Evolutionary conservation across 257 asterid genomes (phyloP), one percentile per base, ranked within the genome.

Genomic region (Capsicum rhomboideum): DNA sequence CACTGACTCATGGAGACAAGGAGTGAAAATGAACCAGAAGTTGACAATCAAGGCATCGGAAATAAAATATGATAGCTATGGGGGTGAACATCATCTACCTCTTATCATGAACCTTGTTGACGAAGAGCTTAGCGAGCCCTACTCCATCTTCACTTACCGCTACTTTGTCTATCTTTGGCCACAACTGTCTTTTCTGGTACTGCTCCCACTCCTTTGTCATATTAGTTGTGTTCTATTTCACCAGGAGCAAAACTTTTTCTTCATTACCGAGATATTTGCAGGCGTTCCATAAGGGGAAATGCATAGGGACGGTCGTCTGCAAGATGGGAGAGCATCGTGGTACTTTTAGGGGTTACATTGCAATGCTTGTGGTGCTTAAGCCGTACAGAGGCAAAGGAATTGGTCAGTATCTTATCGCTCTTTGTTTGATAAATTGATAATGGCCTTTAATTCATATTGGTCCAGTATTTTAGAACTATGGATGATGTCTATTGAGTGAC

Each of bases 151-250:
- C 91, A 95, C 99, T 40, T 97, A 97, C 87, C 92, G 99, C 87
- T 97, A 95, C 92, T 97, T 97, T 85, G 99, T 97, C 85, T 92
- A 97, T 87, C 97, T 92, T 83, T 97, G 98, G 99, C 99, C 99
- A 8, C 90, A 95, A 50, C 94, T 97, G 83, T 92, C 94, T 53
- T 94, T 95, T 91, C 95, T 97, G 8, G 98, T 94, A 82, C 77
- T 54, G 86, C 92, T 87, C 56, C 6, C 12, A 12, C 46, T 55
- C 31, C 53, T 59, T 58, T 26, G 72, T 77, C 28, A 16, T 77
- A 16, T 8, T 50, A 26, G 42, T 75, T 74, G 4, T 50, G 46
- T 50, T 77, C 0, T 77, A 49, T 77, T 50, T 28, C 82, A 77
- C 40, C 37, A 77, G 44, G 50, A 34, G 31, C 78, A 46, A 26